phyloP scores from a whole-genome alignment of 805 yeast species.

The Clavispora santaluciae region DNA sequence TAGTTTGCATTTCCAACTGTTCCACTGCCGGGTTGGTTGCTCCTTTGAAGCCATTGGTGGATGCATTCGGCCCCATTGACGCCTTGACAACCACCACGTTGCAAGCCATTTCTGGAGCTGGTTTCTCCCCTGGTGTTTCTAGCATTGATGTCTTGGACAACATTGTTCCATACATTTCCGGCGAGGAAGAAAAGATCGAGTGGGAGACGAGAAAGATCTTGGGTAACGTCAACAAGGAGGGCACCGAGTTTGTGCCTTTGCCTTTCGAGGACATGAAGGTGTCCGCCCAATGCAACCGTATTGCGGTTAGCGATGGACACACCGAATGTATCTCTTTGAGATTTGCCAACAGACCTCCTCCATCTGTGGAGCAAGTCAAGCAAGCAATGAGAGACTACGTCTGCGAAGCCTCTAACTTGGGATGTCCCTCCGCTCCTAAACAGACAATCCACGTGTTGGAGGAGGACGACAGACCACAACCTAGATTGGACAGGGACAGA shows the following conservation, averaged over 20 bases:
- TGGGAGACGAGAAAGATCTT: conserved; percentile 97
- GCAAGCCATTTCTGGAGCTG: conserved; percentile 98
- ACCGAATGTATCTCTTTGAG: conserved; percentile 89
- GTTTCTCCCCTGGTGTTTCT: conserved; percentile 95
- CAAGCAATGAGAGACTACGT: conserved; percentile 62
- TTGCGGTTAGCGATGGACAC: conserved; percentile 96
- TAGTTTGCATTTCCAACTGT: conserved; percentile 95
- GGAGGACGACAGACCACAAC: conserved; percentile 93
- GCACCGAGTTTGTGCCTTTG: conserved; percentile 52
- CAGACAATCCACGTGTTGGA: conserved; percentile 89
- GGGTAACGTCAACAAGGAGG: conserved; percentile 54
- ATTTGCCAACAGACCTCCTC: conserved; percentile 79
- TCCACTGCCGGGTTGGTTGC: conserved; percentile 98
- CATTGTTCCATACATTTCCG: conserved; percentile 88
- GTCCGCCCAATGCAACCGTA: conserved; percentile 95
- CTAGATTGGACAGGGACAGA: conserved; percentile 93
- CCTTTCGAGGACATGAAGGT: conserved; percentile 72
- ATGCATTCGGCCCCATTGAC: conserved; percentile 85
- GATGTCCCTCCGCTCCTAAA: conserved; percentile 90
- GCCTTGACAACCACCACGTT: conserved; percentile 83
- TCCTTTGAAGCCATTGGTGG: conserved; percentile 91
- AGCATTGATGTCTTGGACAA: conserved; percentile 94
- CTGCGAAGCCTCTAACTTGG: conserved; percentile 75
- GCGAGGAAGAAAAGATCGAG: conserved; percentile 97
- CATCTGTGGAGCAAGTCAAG: conserved; percentile 78